phyloP scores from a whole-genome alignment of 2,329 filamentous ascomycete genomes.

The Ascochyta fabae region DNA sequence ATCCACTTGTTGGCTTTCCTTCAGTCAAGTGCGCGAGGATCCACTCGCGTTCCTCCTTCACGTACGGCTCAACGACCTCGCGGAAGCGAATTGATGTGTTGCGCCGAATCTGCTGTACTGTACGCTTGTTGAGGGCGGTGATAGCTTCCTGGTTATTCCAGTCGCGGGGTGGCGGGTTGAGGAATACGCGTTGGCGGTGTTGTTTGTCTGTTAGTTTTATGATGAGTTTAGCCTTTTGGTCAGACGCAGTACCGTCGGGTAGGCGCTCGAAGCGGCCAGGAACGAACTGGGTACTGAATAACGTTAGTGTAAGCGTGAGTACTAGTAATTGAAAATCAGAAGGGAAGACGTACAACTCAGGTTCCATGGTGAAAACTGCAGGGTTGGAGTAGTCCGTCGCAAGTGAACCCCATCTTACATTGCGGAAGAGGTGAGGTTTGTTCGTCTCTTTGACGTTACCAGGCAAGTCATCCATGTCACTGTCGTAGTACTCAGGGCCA shows the following conservation, averaged over 20 bases:
- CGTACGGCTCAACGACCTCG: constrained; percentile 29
- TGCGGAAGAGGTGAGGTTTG: constrained; percentile 34
- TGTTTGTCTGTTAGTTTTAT: constrained; percentile 32
- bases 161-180: constrained; percentile 36
- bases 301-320: neutral
- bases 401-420: constrained; percentile 33
- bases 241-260: constrained; percentile 26
- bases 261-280: constrained; percentile 37
- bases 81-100: constrained; percentile 36
- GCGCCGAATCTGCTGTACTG: constrained; percentile 41
- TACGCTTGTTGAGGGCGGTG: constrained; percentile 39
- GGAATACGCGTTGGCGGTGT: constrained; percentile 31
- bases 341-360: constrained; percentile 20
- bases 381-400: constrained; percentile 21
- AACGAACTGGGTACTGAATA: constrained; percentile 29
- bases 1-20: constrained; percentile 32
- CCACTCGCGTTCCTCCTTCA: constrained; percentile 33
- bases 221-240: constrained; percentile 39
- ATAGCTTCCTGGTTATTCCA: constrained; percentile 37
- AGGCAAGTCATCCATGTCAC: constrained; percentile 27
- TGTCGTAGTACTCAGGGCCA: constrained; percentile 36
- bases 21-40: constrained; percentile 27
- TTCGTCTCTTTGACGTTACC: constrained; percentile 24
- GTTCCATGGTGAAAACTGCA: constrained; percentile 21
- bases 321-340: no score